Base-by-base conservation (phyloP, 2,329 filamentous ascomycete species). In the Alternaria gansuensis region DNA sequence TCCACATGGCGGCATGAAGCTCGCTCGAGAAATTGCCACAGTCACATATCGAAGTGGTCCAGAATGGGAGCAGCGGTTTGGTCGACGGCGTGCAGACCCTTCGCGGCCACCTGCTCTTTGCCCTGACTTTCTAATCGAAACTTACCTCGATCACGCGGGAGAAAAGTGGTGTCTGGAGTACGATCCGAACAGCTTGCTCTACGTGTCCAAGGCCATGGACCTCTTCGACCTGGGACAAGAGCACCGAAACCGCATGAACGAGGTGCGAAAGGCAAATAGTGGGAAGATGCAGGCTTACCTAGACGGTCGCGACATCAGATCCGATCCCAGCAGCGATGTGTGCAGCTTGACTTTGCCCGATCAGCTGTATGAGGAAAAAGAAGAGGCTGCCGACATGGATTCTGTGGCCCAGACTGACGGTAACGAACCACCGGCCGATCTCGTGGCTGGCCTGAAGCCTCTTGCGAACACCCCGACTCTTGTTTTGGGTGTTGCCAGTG, bases 121-220 rank as follows among this genome's bases (percentile, higher is more conserved):
- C 71, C 93, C 95, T 0, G 95, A 99, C 75, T 99, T 98, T 73
- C 83, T 99, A 24, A 97, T 99, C 66, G 95, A 99, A 80, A 99
- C 95, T 0, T 99, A 99, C 75, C 86, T 99, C 17, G 95, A 99
- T 77, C 95, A 99, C 72, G 95, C 95, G 0, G 95, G 95, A 21
- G 95, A 99, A 81, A 99, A 99, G 78, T 99, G 96, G 82, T 97
- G 93, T 75, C 84, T 99, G 26, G 93, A 95, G 64, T 98, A 98
- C 75, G 95, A 99, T 72, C 88, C 95, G 26, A 99, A 99, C 79
- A 97, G 93, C 73, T 81, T 98, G 37, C 83, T 99, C 2, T 99
- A 99, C 77, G 92, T 99, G 56, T 96, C 92, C 77, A 99, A 99
- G 80, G 95, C 95, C 5, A 99, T 99, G 95, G 95, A 99, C 74